A percentile compares a stretch with the other conserved stretches of the same genome.
Evolutionary conservation across 352 stramenopile species (phyloP).

Genomic region (Pythium monospermum): DNA sequence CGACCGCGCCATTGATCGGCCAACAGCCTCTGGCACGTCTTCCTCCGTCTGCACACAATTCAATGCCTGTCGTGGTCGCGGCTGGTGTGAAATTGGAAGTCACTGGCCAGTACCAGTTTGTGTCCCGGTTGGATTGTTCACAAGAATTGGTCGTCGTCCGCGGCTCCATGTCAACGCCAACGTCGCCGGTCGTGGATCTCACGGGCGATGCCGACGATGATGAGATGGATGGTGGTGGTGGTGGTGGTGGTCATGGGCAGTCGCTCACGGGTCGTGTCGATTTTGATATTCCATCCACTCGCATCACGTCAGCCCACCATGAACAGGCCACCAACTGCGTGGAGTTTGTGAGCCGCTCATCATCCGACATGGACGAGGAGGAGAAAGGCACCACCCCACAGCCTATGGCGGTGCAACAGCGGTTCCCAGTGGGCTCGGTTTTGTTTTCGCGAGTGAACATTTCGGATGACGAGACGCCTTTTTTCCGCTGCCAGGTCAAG

Average conservation of each 20-base stretch:
- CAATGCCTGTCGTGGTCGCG: too few relatives aligned
- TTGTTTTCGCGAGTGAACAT: too few relatives aligned
- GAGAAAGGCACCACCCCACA: too few relatives aligned
- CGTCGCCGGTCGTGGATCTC: slow-evolving; percentile 12
- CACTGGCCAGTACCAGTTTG: not conserved
- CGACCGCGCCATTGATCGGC: too few relatives aligned
- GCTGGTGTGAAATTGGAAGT: too few relatives aligned
- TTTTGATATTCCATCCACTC: slow-evolving; percentile 29
- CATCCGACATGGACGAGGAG: too few relatives aligned
- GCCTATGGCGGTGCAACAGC: too few relatives aligned
- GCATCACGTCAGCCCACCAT: slow-evolving; percentile 43
- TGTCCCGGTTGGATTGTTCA: not conserved
- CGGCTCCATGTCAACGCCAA: slow-evolving; percentile 5
- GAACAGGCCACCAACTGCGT: slow-evolving; percentile 27
- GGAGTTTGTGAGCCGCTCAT: too few relatives aligned
- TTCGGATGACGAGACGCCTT: slow-evolving; percentile 21
- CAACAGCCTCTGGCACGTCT: too few relatives aligned
- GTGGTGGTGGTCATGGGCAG: slow-evolving; percentile 9
- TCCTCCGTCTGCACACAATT: too few relatives aligned
- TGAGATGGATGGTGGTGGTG: not conserved
- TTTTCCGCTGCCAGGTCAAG: slow-evolving; percentile 37
- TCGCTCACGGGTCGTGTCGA: slow-evolving; percentile 10
- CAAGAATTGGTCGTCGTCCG: not conserved
- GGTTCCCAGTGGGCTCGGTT: too few relatives aligned
- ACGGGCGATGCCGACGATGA: slow-evolving; percentile 14